phyloP scores from a whole-genome alignment of 1,284 basidiomycete species.

The Boletus sp. region DNA sequence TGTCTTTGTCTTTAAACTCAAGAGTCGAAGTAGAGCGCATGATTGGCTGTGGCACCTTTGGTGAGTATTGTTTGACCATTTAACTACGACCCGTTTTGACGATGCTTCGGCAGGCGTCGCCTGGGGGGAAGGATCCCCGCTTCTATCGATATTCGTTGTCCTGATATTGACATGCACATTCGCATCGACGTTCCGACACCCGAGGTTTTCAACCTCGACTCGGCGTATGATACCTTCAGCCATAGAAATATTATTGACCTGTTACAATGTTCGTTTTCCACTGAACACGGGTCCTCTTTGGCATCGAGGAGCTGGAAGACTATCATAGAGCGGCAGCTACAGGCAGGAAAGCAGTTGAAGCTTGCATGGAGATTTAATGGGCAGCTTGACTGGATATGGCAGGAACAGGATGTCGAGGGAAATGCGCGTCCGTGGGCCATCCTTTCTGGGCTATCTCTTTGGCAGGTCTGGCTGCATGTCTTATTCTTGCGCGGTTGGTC shows the following conservation, averaged over 20 bases:
- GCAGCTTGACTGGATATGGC: slow-evolving; percentile 82
- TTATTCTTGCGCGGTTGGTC: not conserved
- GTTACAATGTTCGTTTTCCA: slow-evolving; percentile 55
- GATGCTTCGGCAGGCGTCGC: slow-evolving; percentile 53
- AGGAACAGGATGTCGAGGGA: slow-evolving; percentile 65
- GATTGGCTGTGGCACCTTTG: slow-evolving; percentile 89
- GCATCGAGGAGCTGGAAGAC: slow-evolving; percentile 56
- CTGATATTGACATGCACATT: slow-evolving; percentile 45
- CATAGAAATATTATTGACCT: slow-evolving; percentile 62
- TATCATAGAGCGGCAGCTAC: slow-evolving; percentile 57
- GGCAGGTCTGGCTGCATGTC: slow-evolving; percentile 50
- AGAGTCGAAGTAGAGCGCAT: slow-evolving; percentile 67
- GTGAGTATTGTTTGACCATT: slow-evolving; percentile 41
- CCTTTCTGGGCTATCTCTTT: slow-evolving; percentile 71
- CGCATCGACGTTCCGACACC: slow-evolving; percentile 33
- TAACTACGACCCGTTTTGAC: slow-evolving; percentile 10
- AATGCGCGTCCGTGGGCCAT: slow-evolving; percentile 70
- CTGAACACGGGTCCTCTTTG: slow-evolving; percentile 39
- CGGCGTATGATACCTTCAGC: slow-evolving; percentile 53
- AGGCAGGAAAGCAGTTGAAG: slow-evolving; percentile 62
- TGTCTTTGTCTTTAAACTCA: slow-evolving; percentile 78
- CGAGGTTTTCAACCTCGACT: slow-evolving; percentile 27
- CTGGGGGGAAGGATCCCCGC: slow-evolving; percentile 55
- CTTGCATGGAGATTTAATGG: slow-evolving; percentile 77
- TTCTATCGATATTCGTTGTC: slow-evolving; percentile 42